These are phyloP conservation scores for Iberis pinnata DNA, from an alignment of 345 rosid species.

Conservation along the genomic window DNA sequence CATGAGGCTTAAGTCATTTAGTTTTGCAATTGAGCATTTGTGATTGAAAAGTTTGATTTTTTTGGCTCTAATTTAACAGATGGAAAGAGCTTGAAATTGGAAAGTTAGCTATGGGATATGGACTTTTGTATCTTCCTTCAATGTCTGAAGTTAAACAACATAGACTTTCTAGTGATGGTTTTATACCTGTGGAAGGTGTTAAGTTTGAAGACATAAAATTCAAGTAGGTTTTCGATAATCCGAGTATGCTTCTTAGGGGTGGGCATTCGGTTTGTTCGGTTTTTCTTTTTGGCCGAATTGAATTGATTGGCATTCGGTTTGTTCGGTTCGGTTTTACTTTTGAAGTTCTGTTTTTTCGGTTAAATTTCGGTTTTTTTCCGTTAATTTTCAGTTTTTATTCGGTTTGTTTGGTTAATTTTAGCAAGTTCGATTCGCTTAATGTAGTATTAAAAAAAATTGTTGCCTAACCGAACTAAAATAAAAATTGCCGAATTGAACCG, in stretches of 20 bases:
- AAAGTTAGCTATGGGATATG: slow-evolving; percentile 92
- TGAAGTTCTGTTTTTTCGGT: too few species aligned
- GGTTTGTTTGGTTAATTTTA: too few species aligned
- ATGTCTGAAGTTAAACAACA: slow-evolving; percentile 82
- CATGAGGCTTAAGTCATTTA: neutral
- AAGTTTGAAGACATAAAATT: slow-evolving; percentile 66
- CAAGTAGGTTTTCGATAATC: slow-evolving; percentile 34
- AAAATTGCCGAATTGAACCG: too few species aligned
- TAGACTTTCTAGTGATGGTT: slow-evolving; percentile 67
- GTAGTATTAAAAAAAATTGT: too few species aligned
- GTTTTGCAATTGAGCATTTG: neutral
- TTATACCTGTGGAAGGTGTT: slow-evolving; percentile 57
- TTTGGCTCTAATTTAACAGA: slow-evolving; percentile 33
- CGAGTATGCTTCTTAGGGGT: neutral
- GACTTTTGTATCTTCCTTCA: slow-evolving; percentile 78
- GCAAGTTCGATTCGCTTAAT: too few species aligned
- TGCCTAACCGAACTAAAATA: too few species aligned
- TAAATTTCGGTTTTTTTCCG: too few species aligned
- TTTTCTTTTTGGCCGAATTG: too few species aligned
- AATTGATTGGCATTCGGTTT: too few species aligned
- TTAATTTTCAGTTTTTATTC: too few species aligned
- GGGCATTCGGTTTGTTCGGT: too few species aligned
- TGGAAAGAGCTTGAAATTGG: slow-evolving; percentile 90
- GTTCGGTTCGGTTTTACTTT: too few species aligned
- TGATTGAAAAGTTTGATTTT: neutral